Evolutionary conservation across 2,329 filamentous ascomycete genomes (phyloP), one percentile per base, ranked within the genome.

Genomic region (Beauveria sp.): DNA sequence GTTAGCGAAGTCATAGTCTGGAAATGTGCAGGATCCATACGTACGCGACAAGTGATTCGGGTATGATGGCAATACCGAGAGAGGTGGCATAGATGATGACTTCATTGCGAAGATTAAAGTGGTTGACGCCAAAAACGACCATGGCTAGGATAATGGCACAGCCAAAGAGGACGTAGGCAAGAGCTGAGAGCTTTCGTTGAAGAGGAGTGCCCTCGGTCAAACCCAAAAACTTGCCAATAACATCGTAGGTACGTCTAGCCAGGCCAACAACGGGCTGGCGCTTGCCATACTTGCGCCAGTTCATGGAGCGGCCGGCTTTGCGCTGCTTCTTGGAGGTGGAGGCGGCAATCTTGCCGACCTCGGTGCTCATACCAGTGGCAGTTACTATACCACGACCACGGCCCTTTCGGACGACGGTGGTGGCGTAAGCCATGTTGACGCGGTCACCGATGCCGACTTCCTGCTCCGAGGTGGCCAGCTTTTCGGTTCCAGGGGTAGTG

Each of bases 91-190:
- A 84, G 63, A 84, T 82, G 63, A 84, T 76, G 64, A 84, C 81
- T 64, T 84, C 80, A 42, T 78, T 77, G 48, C 76, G 72, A 57
- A 80, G 72, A 50, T 78, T 67, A 67, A 83, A 84, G 64, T 79
- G 77, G 68, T 84, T 84, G 57, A 81, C 83, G 0, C 76, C 81
- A 68, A 85, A 85, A 12, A 85, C 83, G 49, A 85, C 78, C 61
- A 85, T 77, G 31, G 82, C 82, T 31, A 85, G 74, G 22, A 84
- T 69, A 12, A 84, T 71, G n/a, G 83, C 90, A 64, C 89, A 86
- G 52, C 82, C 86, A 69, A 93, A 92, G 2, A 95, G 83, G 8
- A 89, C 76, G 62, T 92, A 88, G 12, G 90, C 90, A 63, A 95
- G 80, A 67, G 89, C 89, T 63, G 88, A 88, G 56, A 95, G 78